phyloP scores from a whole-genome alignment of 352 stramenopile genomes.

The Globisporangium splendens region DNA sequence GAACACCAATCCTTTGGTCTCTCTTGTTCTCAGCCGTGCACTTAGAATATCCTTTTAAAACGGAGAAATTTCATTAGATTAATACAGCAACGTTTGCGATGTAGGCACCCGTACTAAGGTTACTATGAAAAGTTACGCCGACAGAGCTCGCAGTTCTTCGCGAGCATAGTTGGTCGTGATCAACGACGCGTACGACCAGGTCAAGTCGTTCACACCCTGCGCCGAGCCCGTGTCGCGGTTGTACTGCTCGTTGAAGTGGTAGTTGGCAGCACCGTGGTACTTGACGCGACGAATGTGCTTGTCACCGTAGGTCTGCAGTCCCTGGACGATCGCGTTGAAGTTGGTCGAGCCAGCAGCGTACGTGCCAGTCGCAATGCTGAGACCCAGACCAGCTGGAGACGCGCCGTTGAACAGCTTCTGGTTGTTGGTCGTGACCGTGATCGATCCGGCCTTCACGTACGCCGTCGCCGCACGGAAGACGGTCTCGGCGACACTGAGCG shows the following conservation, averaged over 20 bases:
- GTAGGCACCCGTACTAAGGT: too few relatives aligned
- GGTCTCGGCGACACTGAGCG: not conserved
- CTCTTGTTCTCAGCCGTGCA: too few relatives aligned
- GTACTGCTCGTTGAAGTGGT: slow-evolving; percentile 33
- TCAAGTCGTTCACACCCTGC: slow-evolving; percentile 29
- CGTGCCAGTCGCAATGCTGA: too few relatives aligned
- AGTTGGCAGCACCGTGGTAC: slow-evolving; percentile 18
- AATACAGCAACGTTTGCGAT: too few relatives aligned
- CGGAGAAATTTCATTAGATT: too few relatives aligned
- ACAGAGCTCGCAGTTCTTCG: slow-evolving; percentile 26
- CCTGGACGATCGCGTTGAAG: slow-evolving; percentile 20
- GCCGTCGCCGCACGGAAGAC: slow-evolving; percentile 12
- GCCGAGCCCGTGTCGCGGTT: slow-evolving; percentile 22
- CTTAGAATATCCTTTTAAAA: too few relatives aligned
- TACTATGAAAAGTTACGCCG: too few relatives aligned
- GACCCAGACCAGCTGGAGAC: slow-evolving; percentile 10
- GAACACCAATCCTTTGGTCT: too few relatives aligned
- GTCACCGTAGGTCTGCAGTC: slow-evolving; percentile 19
- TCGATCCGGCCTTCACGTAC: slow-evolving; percentile 18
- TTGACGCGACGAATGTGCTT: slow-evolving; percentile 23
- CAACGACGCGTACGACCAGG: slow-evolving; percentile 25
- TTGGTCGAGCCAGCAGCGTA: slow-evolving; percentile 7
- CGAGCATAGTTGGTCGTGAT: slow-evolving; percentile 19
- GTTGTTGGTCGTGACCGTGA: slow-evolving; percentile 21
- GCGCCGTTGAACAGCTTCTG: slow-evolving; percentile 22